These are phyloP conservation scores for Dovyalis caffra DNA, from an alignment of 345 rosid species.

Conservation along the genomic window DNA sequence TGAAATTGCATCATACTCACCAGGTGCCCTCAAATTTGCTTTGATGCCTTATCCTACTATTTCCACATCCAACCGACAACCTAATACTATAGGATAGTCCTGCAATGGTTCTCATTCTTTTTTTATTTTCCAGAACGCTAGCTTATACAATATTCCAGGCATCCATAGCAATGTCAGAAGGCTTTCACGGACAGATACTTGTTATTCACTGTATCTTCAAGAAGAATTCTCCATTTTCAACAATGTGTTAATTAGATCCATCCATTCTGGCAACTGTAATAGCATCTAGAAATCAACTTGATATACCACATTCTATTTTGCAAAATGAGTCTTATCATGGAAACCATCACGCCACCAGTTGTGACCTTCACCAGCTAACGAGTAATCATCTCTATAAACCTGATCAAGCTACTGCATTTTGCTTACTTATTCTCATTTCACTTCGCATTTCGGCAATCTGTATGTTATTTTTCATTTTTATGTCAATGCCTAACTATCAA, in stretches of 20 bases:
- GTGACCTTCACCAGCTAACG: not conserved
- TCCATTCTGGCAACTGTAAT: not conserved
- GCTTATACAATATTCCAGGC: not conserved
- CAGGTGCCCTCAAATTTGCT: not conserved
- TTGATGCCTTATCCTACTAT: not conserved
- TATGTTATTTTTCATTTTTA: not conserved
- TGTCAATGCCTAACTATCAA: not conserved
- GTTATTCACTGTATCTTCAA: not conserved
- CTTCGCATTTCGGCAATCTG: not conserved
- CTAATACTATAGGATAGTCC: not conserved
- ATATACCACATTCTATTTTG: not conserved
- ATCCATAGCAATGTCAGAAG: not conserved
- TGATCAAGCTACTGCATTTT: not conserved
- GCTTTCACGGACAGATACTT: not conserved
- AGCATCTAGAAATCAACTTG: not conserved
- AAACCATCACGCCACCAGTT: not conserved
- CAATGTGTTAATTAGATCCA: not conserved
- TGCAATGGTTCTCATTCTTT: not conserved
- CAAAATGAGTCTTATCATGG: not conserved
- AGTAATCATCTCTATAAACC: not conserved
- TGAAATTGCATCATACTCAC: not conserved
- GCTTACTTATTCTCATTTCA: no score
- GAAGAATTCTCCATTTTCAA: not conserved
- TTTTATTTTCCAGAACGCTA: not conserved
- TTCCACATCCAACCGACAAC: not conserved